Conservation (phyloP, 257 asterid genomes). For the Solanum bukasovii region DNA sequence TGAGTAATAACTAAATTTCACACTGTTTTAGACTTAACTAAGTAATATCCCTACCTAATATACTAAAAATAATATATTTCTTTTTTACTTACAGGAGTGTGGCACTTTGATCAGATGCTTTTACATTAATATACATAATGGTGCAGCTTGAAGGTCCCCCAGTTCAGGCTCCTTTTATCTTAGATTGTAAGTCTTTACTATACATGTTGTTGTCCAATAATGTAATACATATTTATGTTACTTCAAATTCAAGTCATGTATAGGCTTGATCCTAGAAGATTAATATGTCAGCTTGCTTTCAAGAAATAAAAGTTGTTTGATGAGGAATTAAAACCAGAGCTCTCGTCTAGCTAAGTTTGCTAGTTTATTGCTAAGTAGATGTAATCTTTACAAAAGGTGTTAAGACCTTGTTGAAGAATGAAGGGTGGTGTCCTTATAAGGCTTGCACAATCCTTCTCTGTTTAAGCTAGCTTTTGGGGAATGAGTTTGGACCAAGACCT, state of each 20-base stretch:
- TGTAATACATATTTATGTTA: neutral
- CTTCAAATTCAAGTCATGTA: neutral
- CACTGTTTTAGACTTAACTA: neutral
- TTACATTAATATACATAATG: conserved; percentile 7
- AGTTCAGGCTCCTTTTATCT: neutral
- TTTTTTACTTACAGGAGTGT: conserved; percentile 17
- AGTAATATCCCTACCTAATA: neutral
- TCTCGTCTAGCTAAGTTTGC: neutral
- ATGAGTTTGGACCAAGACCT: neutral
- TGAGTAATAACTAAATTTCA: neutral
- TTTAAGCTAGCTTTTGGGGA: neutral
- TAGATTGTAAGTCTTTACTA: neutral
- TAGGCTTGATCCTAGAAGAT: neutral
- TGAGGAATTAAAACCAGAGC: neutral
- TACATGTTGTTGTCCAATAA: neutral
- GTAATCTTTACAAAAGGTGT: neutral
- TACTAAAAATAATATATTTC: no score
- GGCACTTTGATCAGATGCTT: conserved; percentile 39
- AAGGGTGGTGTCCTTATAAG: neutral
- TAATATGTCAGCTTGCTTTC: neutral
- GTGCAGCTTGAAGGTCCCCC: neutral
- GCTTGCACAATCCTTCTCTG: neutral
- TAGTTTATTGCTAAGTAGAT: neutral
- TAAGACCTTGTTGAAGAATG: neutral
- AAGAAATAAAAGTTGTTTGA: neutral